A percentile compares a stretch with the other conserved stretches of the same genome.
These are phyloP conservation scores for Clonostachys rosea DNA, from an alignment of 2,329 filamentous ascomycete species.

Conservation along the genomic window DNA sequence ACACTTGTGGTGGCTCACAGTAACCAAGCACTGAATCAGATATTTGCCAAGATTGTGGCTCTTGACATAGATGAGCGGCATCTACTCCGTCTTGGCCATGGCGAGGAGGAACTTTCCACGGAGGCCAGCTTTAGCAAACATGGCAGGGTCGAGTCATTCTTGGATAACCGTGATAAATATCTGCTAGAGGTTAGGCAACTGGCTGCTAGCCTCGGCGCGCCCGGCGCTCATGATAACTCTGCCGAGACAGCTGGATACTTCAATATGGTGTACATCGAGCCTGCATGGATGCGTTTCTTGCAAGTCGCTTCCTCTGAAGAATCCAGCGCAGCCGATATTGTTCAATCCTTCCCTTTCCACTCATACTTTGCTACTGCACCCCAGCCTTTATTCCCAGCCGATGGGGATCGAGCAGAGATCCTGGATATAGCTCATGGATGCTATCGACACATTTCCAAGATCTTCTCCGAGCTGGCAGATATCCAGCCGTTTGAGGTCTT, in stretches of 20 bases:
- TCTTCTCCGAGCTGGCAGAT: constrained; percentile 89
- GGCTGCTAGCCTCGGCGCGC: constrained; percentile 77
- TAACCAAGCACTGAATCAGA: constrained; percentile 94
- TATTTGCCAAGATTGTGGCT: constrained; percentile 97
- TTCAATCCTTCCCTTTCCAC: constrained; percentile 80
- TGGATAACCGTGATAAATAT: constrained; percentile 78
- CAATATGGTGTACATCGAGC: constrained; percentile 84
- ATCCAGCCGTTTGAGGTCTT: constrained; percentile 94
- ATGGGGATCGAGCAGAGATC: constrained; percentile 59
- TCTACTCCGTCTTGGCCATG: constrained; percentile 85
- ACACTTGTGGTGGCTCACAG: constrained; percentile 93
- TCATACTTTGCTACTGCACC: constrained; percentile 83
- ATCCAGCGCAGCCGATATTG: constrained; percentile 55
- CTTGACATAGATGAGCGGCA: constrained; percentile 95
- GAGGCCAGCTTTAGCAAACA: constrained; percentile 89
- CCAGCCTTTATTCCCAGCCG: constrained; percentile 73
- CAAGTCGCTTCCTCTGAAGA: constrained; percentile 48
- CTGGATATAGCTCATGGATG: constrained; percentile 80
- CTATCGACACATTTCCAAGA: constrained; percentile 80
- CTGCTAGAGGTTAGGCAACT: constrained; percentile 82
- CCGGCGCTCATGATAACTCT: constrained; percentile 91
- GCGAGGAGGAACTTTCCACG: constrained; percentile 88
- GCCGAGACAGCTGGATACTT: constrained; percentile 98
- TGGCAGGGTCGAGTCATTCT: constrained; percentile 89
- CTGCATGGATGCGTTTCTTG: constrained; percentile 84